A percentile compares a stretch with the other conserved stretches of the same genome.
These are phyloP conservation scores for Pseudoturritis turrita DNA, from an alignment of 345 rosid species.

Conservation along the genomic window DNA sequence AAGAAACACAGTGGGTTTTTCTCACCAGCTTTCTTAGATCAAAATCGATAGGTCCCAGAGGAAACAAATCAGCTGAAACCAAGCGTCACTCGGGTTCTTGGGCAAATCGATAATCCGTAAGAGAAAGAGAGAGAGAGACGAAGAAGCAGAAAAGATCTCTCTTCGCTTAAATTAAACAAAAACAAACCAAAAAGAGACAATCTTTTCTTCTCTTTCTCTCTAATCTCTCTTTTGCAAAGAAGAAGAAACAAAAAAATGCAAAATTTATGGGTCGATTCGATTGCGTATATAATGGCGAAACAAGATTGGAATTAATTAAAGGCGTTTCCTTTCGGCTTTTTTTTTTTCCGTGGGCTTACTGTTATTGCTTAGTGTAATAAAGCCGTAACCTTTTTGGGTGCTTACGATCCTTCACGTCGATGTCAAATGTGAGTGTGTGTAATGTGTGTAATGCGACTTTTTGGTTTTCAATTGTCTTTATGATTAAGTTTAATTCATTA, in stretches of 20 bases:
- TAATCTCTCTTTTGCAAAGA: not conserved
- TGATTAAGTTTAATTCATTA: not conserved
- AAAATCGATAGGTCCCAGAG: slow-evolving; percentile 11
- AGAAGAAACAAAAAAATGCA: not conserved
- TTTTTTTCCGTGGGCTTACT: not conserved
- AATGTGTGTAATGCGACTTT: not conserved
- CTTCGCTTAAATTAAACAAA: not conserved
- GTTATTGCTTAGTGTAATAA: slow-evolving; percentile 9
- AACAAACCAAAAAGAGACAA: slow-evolving; percentile 6
- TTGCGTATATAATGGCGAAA: slow-evolving; percentile 1
- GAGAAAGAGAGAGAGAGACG: slow-evolving; percentile 18
- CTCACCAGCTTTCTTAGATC: slow-evolving; percentile 29
- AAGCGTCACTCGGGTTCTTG: slow-evolving; percentile 29
- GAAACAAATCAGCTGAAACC: slow-evolving; percentile 18
- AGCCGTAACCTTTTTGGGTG: slow-evolving; percentile 20
- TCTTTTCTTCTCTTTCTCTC: slow-evolving; percentile 23
- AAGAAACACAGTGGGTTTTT: not conserved
- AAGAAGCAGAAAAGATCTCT: slow-evolving; percentile 25
- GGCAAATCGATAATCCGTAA: slow-evolving; percentile 11
- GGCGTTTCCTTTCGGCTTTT: not conserved
- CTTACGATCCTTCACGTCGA: slow-evolving; percentile 10
- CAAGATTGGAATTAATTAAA: slow-evolving; percentile 7
- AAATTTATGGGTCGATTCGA: slow-evolving; percentile 14
- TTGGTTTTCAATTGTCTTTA: not conserved
- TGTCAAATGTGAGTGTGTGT: slow-evolving; percentile 12